These are phyloP conservation scores for Rhodotorula sp. DNA, from an alignment of 1,284 basidiomycete species.

Conservation along the genomic window DNA sequence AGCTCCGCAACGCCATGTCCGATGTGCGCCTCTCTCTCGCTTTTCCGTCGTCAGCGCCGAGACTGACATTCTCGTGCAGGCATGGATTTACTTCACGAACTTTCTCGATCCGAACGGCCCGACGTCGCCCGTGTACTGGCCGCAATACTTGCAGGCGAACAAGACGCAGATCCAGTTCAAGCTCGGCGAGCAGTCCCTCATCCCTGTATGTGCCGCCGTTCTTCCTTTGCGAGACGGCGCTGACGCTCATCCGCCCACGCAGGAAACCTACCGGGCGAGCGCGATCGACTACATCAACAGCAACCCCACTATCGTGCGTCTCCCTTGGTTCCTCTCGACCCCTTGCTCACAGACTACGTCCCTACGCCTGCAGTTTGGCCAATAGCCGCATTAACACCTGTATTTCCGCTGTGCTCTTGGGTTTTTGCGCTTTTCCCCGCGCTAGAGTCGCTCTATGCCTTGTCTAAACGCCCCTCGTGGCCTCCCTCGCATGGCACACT, in stretches of 20 bases:
- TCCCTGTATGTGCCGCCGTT: background rate
- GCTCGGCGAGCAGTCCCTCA: background rate
- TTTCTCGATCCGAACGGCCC: background rate
- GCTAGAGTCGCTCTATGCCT: no score
- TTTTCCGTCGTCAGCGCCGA: background rate
- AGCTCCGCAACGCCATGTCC: background rate
- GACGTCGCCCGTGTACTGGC: background rate
- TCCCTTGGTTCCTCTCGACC: background rate
- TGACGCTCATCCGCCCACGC: no score
- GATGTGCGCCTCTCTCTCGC: background rate
- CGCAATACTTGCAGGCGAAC: background rate
- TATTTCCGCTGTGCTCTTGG: no score
- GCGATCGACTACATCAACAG: background rate
- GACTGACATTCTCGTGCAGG: background rate
- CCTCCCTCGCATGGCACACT: no score
- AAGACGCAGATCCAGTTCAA: background rate
- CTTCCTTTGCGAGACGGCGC: background rate
- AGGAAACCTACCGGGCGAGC: background rate
- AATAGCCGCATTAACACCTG: no score
- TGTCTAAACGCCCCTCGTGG: no score
- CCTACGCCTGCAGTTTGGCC: no score
- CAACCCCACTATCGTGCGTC: background rate
- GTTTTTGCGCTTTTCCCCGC: no score
- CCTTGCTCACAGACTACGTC: no score
- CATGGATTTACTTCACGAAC: background rate